Conservation (phyloP, 192 early-diverging fungal genomes). For the Dispira simplex region DNA sequence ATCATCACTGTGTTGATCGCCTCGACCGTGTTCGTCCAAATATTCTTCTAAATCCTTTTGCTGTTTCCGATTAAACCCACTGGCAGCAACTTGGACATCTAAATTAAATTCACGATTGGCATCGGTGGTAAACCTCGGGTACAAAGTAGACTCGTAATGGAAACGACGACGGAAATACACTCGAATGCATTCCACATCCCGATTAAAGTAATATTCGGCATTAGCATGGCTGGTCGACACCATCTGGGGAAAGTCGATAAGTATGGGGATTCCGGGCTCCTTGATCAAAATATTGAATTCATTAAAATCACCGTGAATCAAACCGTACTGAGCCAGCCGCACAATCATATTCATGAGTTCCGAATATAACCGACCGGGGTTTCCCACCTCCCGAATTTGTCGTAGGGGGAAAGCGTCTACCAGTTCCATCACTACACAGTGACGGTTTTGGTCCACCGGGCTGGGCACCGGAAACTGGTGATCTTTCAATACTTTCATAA, state of each 20-base stretch:
- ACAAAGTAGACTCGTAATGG: conserved; percentile 80
- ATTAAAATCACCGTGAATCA: conserved; percentile 99
- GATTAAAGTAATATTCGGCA: conserved; percentile 96
- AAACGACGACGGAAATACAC: conserved; percentile 82
- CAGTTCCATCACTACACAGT: conserved; percentile 94
- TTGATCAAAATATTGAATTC: conserved; percentile 96
- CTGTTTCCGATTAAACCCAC: conserved; percentile 87
- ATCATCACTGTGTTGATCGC: conserved; percentile 14
- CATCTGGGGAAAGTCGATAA: conserved; percentile 99
- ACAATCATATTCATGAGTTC: conserved; percentile 94
- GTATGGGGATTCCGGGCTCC: conserved; percentile 62
- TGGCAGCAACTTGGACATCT: conserved; percentile 93
- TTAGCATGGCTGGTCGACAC: conserved; percentile 92
- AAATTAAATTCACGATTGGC: conserved; percentile 72
- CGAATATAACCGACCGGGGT: conserved; percentile 89
- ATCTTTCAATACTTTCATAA: conserved; percentile 93
- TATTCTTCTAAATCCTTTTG: conserved; percentile 64
- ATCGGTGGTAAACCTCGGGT: conserved; percentile 78
- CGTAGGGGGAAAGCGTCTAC: conserved; percentile 90
- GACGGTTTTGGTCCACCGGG: conserved; percentile 85
- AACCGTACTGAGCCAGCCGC: conserved; percentile 78
- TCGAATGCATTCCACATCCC: conserved; percentile 97
- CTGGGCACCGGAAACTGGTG: conserved; percentile 93
- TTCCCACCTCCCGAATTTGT: conserved; percentile 67
- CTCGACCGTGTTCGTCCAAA: conserved; percentile 11